phyloP scores from a whole-genome alignment of 108 stramenopile species.

The Aurantiochytrium sp. region DNA sequence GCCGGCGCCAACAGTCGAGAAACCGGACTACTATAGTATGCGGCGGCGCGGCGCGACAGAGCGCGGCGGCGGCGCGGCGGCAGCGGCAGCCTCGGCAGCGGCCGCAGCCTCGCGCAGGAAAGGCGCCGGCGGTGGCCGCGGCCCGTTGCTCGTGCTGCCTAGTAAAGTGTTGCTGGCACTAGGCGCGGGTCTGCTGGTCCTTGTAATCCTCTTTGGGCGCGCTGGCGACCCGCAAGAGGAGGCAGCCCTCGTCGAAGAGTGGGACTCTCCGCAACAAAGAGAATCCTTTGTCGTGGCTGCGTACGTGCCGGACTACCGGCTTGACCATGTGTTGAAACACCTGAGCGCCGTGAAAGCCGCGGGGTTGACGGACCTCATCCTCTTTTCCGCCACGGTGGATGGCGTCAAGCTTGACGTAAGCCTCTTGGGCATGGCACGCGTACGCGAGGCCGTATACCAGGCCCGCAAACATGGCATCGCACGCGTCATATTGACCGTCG shows the following conservation, averaged over 20 bases:
- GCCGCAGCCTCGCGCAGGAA: too few species aligned
- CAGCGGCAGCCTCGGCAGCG: too few species aligned
- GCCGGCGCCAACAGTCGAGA: too few species aligned
- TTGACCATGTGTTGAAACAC: neutral
- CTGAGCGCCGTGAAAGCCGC: neutral
- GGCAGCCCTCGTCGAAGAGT: neutral
- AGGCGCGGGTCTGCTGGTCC: neutral
- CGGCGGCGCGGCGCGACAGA: too few species aligned
- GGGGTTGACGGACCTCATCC: neutral
- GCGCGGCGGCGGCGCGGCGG: too few species aligned
- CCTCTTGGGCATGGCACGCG: neutral
- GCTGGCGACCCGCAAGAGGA: neutral
- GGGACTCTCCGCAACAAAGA: neutral
- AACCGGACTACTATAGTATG: too few species aligned
- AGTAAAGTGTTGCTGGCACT: too few species aligned
- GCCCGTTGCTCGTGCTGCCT: too few species aligned
- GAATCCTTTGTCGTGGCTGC: neutral
- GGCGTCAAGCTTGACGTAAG: neutral
- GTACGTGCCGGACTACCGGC: slow-evolving; percentile 1
- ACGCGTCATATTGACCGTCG: neutral
- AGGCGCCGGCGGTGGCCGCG: too few species aligned
- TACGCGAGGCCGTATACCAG: neutral
- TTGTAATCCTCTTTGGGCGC: neutral
- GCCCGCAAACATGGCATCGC: neutral
- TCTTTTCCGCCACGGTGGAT: neutral